Evolutionary conservation across 129 eudicot species (phyloP).

Genomic region (Flaveria robusta): DNA sequence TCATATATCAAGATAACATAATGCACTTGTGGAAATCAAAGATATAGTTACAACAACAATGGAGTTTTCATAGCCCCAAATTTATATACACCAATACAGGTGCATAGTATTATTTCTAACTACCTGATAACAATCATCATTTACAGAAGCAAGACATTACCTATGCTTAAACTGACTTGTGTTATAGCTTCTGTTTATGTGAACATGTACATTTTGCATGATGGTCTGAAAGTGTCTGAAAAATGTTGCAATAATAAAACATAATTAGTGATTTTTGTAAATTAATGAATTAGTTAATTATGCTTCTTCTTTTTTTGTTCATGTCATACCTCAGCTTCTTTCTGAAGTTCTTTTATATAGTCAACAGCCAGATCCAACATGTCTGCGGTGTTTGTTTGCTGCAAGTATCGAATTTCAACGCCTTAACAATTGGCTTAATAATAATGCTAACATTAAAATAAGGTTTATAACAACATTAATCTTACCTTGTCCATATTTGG

Average conservation of each 20-base stretch:
- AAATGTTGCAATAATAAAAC: slow-evolving; percentile 7
- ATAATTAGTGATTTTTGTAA: neutral
- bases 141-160: slow-evolving; percentile 43
- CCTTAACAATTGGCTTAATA: neutral
- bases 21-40: neutral
- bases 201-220: slow-evolving; percentile 67
- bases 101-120: slow-evolving; percentile 24
- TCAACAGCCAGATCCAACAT: slow-evolving; percentile 98
- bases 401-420: slow-evolving; percentile 23
- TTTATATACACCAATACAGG: slow-evolving; percentile 34
- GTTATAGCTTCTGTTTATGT: slow-evolving; percentile 39
- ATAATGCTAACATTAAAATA: neutral
- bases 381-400: slow-evolving; percentile 98
- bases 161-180: slow-evolving; percentile 23
- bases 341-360: slow-evolving; percentile 92
- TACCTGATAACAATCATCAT: slow-evolving; percentile 13
- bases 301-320: neutral
- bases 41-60: slow-evolving; percentile 34
- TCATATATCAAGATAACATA: neutral
- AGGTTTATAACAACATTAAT: neutral
- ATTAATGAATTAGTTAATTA: neutral
- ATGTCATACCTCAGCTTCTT: slow-evolving; percentile 63
- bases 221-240: slow-evolving; percentile 51
- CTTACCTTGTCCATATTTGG: slow-evolving; percentile 97
- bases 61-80: slow-evolving; percentile 30